Percentiles rank a stretch among this genome's conserved stretches.
Conservation (phyloP, 305 asterid genomes). For the Solanum hybrid region DNA sequence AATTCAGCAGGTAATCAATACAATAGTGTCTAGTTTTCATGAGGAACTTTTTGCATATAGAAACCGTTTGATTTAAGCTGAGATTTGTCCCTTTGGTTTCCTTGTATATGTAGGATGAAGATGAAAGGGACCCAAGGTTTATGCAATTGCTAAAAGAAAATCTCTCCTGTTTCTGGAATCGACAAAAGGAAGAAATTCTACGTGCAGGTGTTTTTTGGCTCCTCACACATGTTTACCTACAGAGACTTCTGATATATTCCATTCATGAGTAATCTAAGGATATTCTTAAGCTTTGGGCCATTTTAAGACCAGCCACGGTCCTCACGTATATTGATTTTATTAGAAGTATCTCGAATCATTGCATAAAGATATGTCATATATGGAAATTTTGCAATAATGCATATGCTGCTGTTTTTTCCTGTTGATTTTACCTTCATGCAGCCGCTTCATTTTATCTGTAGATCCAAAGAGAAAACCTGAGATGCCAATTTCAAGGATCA, state of each 20-base stretch:
- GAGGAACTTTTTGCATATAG: neutral
- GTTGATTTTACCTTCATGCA: neutral
- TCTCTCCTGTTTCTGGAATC: conserved; percentile 31
- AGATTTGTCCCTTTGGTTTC: neutral
- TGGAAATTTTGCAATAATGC: neutral
- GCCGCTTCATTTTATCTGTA: conserved; percentile 10
- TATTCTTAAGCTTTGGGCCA: neutral
- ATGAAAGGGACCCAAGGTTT: conserved; percentile 2
- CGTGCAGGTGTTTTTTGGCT: conserved; percentile 13
- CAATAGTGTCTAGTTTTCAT: neutral
- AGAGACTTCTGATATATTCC: neutral
- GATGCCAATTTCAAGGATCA: conserved; percentile 43
- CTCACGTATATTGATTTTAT: neutral
- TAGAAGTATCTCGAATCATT: neutral
- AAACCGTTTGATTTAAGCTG: neutral
- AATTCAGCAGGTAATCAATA: neutral
- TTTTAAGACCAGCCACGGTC: neutral
- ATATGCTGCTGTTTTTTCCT: conserved; percentile 4
- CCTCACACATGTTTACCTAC: neutral
- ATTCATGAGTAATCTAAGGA: neutral
- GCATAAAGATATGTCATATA: neutral
- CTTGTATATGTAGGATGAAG: conserved; percentile 11
- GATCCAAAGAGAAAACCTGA: conserved; percentile 14
- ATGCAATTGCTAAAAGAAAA: conserved; percentile 10
- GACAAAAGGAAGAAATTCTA: conserved; percentile 17